A percentile compares a stretch with the other conserved stretches of the same genome.
These are phyloP conservation scores for Pyricularia grisea DNA, from an alignment of 2,329 filamentous ascomycete genomes.

Conservation along the genomic window DNA sequence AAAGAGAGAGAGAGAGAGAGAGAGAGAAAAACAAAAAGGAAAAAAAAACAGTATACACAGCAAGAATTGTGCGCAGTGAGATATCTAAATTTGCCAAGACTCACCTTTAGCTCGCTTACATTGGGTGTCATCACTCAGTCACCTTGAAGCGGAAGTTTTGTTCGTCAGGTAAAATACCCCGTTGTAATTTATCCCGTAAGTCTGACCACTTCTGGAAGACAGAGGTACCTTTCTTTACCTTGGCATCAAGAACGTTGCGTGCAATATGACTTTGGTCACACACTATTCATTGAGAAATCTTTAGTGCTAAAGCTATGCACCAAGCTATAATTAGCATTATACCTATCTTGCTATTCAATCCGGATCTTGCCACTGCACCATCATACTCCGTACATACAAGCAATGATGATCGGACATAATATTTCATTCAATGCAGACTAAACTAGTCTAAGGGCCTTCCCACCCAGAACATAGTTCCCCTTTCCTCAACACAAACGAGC, in stretches of 20 bases:
- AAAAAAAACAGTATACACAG: not conserved
- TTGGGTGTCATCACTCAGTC: not conserved
- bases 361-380: constrained; percentile 1
- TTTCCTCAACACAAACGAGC: not conserved
- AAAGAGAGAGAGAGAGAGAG: too few species aligned
- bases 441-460: not conserved
- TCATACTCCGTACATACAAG: not conserved
- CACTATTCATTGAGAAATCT: not conserved
- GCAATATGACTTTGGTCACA: not conserved
- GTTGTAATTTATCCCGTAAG: not conserved
- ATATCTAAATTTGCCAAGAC: not conserved
- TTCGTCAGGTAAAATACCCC: not conserved
- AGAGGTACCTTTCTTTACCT: not conserved
- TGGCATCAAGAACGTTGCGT: not conserved
- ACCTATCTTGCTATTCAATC: not conserved
- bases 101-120: not conserved
- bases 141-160: constrained; percentile 1
- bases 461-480: not conserved
- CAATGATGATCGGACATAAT: not conserved
- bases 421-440: not conserved
- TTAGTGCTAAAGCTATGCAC: not conserved
- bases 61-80: not conserved
- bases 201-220: not conserved
- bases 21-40: too few species aligned
- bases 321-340: not conserved